Percentiles rank a stretch among this genome's conserved stretches.
phyloP scores from a whole-genome alignment of 2,329 filamentous ascomycete genomes.

The Beauveria medogensis region DNA sequence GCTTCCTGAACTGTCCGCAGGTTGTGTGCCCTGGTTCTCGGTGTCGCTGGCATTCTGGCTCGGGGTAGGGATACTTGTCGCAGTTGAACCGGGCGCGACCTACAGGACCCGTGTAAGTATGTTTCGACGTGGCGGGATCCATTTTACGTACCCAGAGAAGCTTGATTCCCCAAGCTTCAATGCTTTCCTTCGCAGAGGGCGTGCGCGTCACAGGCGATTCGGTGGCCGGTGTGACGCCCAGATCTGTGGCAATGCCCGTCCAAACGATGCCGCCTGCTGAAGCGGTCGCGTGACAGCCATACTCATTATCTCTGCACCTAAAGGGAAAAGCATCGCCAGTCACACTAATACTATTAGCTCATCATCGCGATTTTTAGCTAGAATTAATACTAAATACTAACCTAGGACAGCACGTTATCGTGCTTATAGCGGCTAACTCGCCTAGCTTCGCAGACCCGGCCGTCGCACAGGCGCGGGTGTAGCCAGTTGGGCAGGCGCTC shows the following conservation, averaged over 20 bases:
- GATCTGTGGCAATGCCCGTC: constrained; percentile 9
- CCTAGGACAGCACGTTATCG: constrained; percentile 14
- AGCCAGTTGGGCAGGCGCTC: constrained; percentile 10
- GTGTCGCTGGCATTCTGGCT: neutral
- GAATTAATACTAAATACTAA: neutral
- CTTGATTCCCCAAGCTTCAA: constrained; percentile 11
- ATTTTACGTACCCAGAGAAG: constrained; percentile 4
- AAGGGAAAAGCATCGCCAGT: constrained; percentile 10
- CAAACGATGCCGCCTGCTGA: neutral
- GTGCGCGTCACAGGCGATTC: constrained; percentile 3
- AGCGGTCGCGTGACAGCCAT: constrained; percentile 9
- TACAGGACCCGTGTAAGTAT: neutral
- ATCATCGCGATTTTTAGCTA: neutral
- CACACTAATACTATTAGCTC: neutral
- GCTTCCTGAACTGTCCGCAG: neutral
- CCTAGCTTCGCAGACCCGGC: neutral
- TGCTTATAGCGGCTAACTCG: neutral
- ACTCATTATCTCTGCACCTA: constrained; percentile 8
- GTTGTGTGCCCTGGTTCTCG: neutral
- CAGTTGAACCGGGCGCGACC: constrained; percentile 4
- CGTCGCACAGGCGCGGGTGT: constrained; percentile 13
- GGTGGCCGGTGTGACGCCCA: neutral
- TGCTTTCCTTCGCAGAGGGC: neutral
- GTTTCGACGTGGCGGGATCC: neutral
- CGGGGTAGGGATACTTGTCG: neutral